A percentile compares a stretch with the other conserved stretches of the same genome.
These are phyloP conservation scores for Annulohypoxylon nitens DNA, from an alignment of 495 filamentous ascomycete genomes.

Conservation along the genomic window DNA sequence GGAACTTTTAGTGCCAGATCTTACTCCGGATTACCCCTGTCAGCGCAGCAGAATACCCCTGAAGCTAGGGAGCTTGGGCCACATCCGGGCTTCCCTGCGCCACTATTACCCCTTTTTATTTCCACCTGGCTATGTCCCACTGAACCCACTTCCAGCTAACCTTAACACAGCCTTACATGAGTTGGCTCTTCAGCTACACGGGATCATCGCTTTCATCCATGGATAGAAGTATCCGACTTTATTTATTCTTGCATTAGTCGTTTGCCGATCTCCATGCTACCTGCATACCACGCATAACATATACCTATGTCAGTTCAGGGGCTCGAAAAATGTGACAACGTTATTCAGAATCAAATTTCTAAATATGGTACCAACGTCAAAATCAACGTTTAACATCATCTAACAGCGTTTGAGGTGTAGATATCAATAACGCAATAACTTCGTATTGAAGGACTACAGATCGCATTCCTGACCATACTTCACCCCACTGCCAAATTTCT, in stretches of 20 bases:
- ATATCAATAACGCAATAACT: neutral
- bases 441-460: neutral
- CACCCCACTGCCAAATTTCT: slow-evolving; percentile 5
- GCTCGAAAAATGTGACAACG: neutral
- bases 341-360: slow-evolving; percentile 2
- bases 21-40: slow-evolving; percentile 18
- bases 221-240: neutral
- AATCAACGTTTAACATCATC: neutral
- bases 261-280: neutral
- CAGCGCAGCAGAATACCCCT: slow-evolving; percentile 21
- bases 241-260: neutral
- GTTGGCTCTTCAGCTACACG: neutral
- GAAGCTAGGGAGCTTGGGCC: neutral
- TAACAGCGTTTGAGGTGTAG: neutral
- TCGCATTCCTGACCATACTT: neutral
- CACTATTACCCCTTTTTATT: slow-evolving; percentile 5
- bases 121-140: neutral
- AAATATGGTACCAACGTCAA: slow-evolving; percentile 6
- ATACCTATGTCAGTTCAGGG: neutral
- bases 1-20: slow-evolving; percentile 27
- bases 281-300: neutral
- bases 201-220: neutral
- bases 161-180: slow-evolving; percentile 5
- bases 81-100: neutral
- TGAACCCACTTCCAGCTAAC: neutral